These are phyloP conservation scores for Agroathelia rolfsii DNA, from an alignment of 1,284 basidiomycete species.

Conservation along the genomic window DNA sequence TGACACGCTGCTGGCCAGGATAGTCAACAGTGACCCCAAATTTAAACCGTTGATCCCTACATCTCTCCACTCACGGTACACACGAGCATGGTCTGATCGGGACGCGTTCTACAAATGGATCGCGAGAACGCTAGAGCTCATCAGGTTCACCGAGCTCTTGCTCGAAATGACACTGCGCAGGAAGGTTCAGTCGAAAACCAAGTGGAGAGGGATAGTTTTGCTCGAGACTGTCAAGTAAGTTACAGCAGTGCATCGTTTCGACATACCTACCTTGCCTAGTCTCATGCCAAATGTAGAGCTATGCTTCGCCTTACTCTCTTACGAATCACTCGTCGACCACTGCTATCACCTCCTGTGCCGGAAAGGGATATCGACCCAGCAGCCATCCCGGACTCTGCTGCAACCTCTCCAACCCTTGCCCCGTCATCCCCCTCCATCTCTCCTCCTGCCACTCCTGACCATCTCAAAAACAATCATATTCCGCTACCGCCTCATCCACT, in stretches of 20 bases:
- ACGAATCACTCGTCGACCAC: slow-evolving; percentile 61
- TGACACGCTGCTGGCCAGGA: slow-evolving; percentile 68
- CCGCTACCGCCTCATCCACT: slow-evolving; percentile 52
- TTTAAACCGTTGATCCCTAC: slow-evolving; percentile 61
- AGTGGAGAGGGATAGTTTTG: slow-evolving; percentile 65
- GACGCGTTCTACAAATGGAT: slow-evolving; percentile 64
- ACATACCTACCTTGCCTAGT: slow-evolving; percentile 1
- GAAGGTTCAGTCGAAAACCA: slow-evolving; percentile 47
- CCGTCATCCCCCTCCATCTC: slow-evolving; percentile 46
- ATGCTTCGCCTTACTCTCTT: slow-evolving; percentile 63
- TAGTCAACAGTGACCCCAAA: slow-evolving; percentile 52
- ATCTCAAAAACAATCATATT: slow-evolving; percentile 67
- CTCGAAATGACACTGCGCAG: slow-evolving; percentile 79
- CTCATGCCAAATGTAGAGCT: slow-evolving; percentile 36
- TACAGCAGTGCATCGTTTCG: slow-evolving; percentile 5
- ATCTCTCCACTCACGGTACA: slow-evolving; percentile 69
- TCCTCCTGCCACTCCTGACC: slow-evolving; percentile 53
- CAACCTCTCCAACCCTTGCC: slow-evolving; percentile 46
- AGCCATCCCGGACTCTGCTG: slow-evolving; percentile 41
- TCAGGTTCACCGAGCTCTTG: slow-evolving; percentile 73
- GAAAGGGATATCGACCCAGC: slow-evolving; percentile 79
- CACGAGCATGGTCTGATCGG: slow-evolving; percentile 71
- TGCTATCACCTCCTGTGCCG: slow-evolving; percentile 69
- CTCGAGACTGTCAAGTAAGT: slow-evolving; percentile 77
- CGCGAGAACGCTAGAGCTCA: slow-evolving; percentile 61